A percentile compares a stretch with the other conserved stretches of the same genome.
Conservation (phyloP, 345 rosid species). For the Hibiscus trionum region DNA sequence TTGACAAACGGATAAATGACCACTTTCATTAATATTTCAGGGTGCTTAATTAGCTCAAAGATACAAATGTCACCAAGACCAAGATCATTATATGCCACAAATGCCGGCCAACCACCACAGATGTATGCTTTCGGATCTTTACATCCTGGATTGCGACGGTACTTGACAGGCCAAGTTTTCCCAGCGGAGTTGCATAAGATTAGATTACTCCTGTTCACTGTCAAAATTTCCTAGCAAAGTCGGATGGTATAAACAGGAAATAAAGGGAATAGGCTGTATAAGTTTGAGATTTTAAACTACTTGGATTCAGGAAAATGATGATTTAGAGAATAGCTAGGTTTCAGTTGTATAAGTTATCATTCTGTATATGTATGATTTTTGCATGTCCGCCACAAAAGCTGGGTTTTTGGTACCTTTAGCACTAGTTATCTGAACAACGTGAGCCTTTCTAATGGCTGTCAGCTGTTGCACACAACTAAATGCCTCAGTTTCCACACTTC, state of each 20-base stretch:
- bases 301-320: background rate
- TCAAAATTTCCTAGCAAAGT: background rate
- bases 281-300: background rate
- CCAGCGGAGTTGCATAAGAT: background rate
- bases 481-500: background rate
- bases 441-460: background rate
- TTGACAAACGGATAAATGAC: background rate
- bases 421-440: conserved; percentile 11
- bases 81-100: conserved; percentile 1
- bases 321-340: no score
- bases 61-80: conserved; percentile 3
- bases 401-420: conserved; percentile 16
- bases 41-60: background rate
- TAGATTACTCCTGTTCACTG: background rate
- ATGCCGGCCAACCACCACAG: background rate
- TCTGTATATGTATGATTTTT: background rate
- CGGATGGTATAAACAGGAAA: background rate
- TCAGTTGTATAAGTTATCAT: conserved; percentile 1
- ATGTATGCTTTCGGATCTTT: background rate
- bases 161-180: background rate
- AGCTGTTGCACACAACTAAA: background rate
- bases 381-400: conserved; percentile 15
- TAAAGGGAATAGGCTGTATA: background rate
- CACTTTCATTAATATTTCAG: background rate
- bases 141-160: background rate